Evolutionary conservation across 2,329 filamentous ascomycete genomes (phyloP).

Genomic region (Incumbomyces delicatus): DNA sequence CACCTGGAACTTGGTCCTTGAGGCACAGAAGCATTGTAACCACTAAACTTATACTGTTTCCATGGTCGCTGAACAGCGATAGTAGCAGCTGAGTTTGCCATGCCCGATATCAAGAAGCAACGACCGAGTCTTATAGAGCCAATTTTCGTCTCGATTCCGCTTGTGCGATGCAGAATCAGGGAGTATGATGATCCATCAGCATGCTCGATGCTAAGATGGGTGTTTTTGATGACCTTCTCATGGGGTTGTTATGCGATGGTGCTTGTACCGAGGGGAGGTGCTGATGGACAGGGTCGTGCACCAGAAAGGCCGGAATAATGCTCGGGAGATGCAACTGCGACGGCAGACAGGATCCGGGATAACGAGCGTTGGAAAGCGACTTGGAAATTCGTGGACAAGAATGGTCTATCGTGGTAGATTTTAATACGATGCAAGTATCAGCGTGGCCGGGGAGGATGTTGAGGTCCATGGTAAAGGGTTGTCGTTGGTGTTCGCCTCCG

Average conservation of each 20-base stretch:
- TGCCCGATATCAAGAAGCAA: slow-evolving; percentile 7
- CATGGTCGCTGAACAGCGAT: slow-evolving; percentile 3
- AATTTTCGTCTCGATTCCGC: neutral
- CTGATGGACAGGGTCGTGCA: neutral
- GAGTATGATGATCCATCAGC: slow-evolving; percentile 2
- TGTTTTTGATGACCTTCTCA: slow-evolving; percentile 3
- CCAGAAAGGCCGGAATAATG: slow-evolving; percentile 1
- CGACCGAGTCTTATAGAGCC: slow-evolving; percentile 3
- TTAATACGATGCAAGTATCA: neutral
- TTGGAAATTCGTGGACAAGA: neutral
- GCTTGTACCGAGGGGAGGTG: slow-evolving; percentile 1
- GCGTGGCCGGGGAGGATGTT: neutral
- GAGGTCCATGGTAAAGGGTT: neutral
- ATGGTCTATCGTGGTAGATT: neutral
- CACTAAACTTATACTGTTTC: neutral
- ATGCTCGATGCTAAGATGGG: neutral
- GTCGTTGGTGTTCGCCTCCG: slow-evolving; percentile 4
- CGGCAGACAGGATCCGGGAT: neutral
- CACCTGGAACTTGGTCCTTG: neutral
- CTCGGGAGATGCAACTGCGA: slow-evolving; percentile 1
- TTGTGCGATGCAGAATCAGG: neutral
- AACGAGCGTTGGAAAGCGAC: neutral
- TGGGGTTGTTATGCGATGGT: neutral
- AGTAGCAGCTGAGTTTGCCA: slow-evolving; percentile 3
- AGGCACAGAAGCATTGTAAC: neutral